phyloP scores from a whole-genome alignment of 305 asterid species.

The Caryopteris hybrid region DNA sequence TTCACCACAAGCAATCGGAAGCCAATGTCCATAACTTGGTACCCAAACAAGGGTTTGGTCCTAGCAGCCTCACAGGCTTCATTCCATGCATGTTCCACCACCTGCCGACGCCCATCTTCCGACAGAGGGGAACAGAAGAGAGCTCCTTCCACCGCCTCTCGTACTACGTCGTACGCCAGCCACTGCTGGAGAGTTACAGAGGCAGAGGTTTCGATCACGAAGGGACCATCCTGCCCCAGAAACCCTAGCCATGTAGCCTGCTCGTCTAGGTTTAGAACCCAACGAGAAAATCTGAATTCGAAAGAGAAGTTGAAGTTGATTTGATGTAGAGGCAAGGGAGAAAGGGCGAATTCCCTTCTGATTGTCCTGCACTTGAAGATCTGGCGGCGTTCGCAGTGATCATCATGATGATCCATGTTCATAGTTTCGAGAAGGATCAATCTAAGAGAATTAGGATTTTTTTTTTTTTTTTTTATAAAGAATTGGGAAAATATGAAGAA shows the following conservation, averaged over 20 bases:
- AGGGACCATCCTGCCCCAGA: not conserved
- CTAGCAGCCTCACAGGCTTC: not conserved
- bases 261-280: not conserved
- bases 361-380: not conserved
- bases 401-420: too few relatives aligned
- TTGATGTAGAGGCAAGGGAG: not conserved
- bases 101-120: not conserved
- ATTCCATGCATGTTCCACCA: not conserved
- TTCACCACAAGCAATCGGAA: not conserved
- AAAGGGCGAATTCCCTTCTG: not conserved
- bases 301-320: not conserved
- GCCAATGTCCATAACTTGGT: not conserved
- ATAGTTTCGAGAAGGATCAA: too few relatives aligned
- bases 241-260: too few relatives aligned
- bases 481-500: too few relatives aligned
- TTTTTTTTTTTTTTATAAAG: too few relatives aligned
- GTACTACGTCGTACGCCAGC: not conserved
- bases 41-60: not conserved
- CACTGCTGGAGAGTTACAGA: not conserved
- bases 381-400: not conserved
- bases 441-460: too few relatives aligned
- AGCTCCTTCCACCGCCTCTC: not conserved
- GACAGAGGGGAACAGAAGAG: not conserved
- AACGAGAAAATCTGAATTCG: too few relatives aligned
- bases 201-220: not conserved